phyloP scores from a whole-genome alignment of 2,329 filamentous ascomycete genomes.

The Stenocarpella maydis region DNA sequence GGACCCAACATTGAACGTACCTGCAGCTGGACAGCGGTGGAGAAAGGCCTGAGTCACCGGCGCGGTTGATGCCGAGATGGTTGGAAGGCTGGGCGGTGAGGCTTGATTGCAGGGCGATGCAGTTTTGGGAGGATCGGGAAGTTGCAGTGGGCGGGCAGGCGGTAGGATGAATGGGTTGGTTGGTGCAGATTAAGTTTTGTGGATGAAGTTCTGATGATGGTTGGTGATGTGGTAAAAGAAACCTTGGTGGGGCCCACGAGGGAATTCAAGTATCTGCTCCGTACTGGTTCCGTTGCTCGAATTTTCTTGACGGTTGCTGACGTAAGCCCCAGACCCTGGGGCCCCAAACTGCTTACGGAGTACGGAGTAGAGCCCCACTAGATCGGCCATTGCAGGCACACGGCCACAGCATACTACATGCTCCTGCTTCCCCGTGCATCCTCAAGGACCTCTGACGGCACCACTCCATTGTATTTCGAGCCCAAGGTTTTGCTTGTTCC shows the following conservation, averaged over 20 bases:
- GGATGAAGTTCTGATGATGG: slow-evolving; percentile 6
- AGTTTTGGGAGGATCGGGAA: not conserved
- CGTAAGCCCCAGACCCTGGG: not conserved
- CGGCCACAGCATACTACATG: too few relatives aligned
- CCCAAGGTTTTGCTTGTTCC: not conserved
- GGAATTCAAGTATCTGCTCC: too few relatives aligned
- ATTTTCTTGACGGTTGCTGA: not conserved
- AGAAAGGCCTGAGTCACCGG: slow-evolving; percentile 13
- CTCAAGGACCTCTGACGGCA: too few relatives aligned
- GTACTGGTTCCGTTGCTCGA: not conserved
- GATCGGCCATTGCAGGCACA: too few relatives aligned
- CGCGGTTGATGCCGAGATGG: not conserved
- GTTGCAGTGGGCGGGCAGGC: too few relatives aligned
- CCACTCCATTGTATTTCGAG: not conserved
- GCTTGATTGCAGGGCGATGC: not conserved
- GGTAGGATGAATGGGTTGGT: too few relatives aligned
- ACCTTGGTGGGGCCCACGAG: too few relatives aligned
- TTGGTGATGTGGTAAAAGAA: slow-evolving; percentile 15
- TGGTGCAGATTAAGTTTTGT: not conserved
- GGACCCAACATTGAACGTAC: slow-evolving; percentile 8
- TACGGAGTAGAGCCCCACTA: too few relatives aligned
- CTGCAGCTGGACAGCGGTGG: slow-evolving; percentile 24
- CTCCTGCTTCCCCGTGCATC: too few relatives aligned
- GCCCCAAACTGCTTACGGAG: slow-evolving; percentile 17
- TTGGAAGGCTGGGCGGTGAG: slow-evolving; percentile 2